Conservation (phyloP, 164 flowering plant species). For the Magnolia changhungtana region DNA sequence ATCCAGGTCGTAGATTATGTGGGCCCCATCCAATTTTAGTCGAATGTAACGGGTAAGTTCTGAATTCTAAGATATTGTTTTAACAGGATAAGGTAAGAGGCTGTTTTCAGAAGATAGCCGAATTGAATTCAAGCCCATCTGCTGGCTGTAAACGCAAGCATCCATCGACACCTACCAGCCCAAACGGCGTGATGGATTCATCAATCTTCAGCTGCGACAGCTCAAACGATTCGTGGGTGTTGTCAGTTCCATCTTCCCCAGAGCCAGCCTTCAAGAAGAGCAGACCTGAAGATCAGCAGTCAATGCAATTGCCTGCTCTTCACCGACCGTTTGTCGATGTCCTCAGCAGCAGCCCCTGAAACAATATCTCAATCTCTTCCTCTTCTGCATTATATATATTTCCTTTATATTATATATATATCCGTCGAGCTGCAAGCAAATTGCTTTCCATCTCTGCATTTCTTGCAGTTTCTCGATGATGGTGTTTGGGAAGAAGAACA, state of each 20-base stretch:
- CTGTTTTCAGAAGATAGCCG: slow-evolving; percentile 51
- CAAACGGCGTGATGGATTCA: slow-evolving; percentile 61
- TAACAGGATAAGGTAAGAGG: slow-evolving; percentile 57
- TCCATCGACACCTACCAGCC: slow-evolving; percentile 43
- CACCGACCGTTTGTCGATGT: not conserved
- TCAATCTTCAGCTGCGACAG: slow-evolving; percentile 49
- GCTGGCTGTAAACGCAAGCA: slow-evolving; percentile 43
- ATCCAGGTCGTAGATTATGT: not conserved
- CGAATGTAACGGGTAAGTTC: not conserved
- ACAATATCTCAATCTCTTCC: not conserved
- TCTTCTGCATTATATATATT: slow-evolving; percentile 1
- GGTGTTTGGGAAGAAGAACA: not conserved
- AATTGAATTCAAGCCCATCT: slow-evolving; percentile 12
- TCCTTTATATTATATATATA: not conserved
- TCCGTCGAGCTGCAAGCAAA: not conserved
- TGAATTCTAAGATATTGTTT: not conserved
- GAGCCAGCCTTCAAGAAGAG: slow-evolving; percentile 48
- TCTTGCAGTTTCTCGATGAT: not conserved
- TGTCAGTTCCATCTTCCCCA: slow-evolving; percentile 45
- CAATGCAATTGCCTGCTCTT: slow-evolving; percentile 36
- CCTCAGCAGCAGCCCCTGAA: slow-evolving; percentile 8
- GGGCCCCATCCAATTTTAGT: not conserved
- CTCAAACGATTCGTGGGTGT: slow-evolving; percentile 57
- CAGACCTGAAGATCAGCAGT: slow-evolving; percentile 35
- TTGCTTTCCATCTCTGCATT: slow-evolving; percentile 5